A percentile compares a stretch with the other conserved stretches of the same genome.
These are phyloP conservation scores for Dioszegia aurantiaca DNA, from an alignment of 768 basidiomycete genomes.

Conservation along the genomic window DNA sequence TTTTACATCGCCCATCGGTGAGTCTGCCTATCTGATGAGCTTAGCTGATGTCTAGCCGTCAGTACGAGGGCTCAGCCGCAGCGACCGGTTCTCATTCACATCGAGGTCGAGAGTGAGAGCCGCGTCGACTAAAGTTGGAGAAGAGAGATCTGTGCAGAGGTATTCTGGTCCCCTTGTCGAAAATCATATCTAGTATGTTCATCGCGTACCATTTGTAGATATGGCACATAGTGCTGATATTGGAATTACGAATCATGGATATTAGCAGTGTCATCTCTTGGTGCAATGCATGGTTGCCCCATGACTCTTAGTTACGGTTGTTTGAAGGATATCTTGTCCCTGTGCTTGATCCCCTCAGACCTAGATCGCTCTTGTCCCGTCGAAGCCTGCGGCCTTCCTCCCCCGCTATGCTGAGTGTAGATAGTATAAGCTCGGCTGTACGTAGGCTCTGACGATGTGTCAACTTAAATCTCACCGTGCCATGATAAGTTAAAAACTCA, in stretches of 20 bases:
- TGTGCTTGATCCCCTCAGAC: background rate
- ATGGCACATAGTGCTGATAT: too few relatives aligned
- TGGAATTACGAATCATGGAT: too few relatives aligned
- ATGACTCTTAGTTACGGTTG: too few relatives aligned
- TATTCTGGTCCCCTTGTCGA: too few relatives aligned
- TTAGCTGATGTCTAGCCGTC: conserved; percentile 1
- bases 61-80: background rate
- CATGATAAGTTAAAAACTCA: conserved; percentile 27
- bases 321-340: background rate
- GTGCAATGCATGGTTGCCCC: too few relatives aligned
- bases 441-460: conserved; percentile 60
- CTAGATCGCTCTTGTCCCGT: background rate
- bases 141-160: too few relatives aligned
- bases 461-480: background rate
- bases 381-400: conserved; percentile 52
- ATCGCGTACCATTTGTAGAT: too few relatives aligned
- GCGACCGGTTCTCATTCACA: conserved; percentile 22
- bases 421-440: conserved; percentile 84
- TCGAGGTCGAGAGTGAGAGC: conserved; percentile 29
- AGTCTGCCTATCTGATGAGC: background rate
- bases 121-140: conserved; percentile 11
- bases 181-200: too few relatives aligned
- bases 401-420: conserved; percentile 84
- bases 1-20: conserved; percentile 30
- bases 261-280: too few relatives aligned